Conservation (phyloP, 1,284 basidiomycete genomes). For the Boletus holoroseus region DNA sequence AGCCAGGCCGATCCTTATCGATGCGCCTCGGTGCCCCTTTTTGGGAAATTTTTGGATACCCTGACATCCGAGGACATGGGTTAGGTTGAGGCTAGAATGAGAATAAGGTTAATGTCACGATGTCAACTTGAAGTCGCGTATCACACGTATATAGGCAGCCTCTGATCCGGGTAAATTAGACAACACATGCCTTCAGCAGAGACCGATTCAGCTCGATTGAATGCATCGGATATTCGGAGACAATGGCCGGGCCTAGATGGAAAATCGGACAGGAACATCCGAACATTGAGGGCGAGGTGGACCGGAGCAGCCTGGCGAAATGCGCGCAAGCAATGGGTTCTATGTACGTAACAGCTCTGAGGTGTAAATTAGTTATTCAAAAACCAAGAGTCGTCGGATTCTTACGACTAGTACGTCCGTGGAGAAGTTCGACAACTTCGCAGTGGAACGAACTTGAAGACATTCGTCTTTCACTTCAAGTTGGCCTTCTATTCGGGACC, state of each 20-base stretch:
- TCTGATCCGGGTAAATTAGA: background rate
- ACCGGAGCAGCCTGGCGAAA: background rate
- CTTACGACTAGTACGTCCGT: background rate
- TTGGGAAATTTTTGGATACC: background rate
- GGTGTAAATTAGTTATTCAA: background rate
- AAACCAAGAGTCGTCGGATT: background rate
- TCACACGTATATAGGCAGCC: constrained; percentile 4
- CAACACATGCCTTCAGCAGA: constrained; percentile 4
- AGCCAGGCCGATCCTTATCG: constrained; percentile 28
- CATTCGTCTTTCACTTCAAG: background rate
- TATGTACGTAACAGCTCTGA: background rate
- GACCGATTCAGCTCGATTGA: constrained; percentile 19
- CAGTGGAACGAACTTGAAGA: background rate
- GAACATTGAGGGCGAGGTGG: background rate
- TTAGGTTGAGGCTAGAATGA: constrained; percentile 6
- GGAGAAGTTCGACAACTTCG: background rate
- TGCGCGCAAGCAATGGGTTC: constrained; percentile 1
- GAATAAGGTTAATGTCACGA: constrained; percentile 20
- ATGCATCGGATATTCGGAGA: constrained; percentile 18
- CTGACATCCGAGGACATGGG: constrained; percentile 27
- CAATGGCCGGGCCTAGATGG: background rate
- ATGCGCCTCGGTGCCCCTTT: constrained; percentile 25
- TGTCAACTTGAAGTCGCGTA: constrained; percentile 17
- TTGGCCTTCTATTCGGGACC: background rate
- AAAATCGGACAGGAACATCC: background rate